Evolutionary conservation across 2,329 filamentous ascomycete species (phyloP), one percentile per base, ranked within the genome.

Genomic region (Colletotrichum sp.): DNA sequence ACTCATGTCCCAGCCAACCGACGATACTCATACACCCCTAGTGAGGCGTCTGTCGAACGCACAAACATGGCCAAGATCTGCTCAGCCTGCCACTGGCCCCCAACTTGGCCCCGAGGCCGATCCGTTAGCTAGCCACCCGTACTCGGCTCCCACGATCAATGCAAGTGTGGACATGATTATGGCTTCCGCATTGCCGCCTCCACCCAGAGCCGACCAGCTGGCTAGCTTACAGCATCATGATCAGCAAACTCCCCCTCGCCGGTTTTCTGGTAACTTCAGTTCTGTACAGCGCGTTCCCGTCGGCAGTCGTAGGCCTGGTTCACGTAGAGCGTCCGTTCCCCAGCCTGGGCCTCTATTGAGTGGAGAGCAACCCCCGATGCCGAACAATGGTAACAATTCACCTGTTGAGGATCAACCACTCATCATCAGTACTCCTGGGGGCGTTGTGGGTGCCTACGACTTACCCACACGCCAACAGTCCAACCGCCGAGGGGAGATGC

Each of bases 401-500:
- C 68, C 81, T 7, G 76, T 77, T 5, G 84, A 88, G 30, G 90
- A 91, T 48, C 87, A 88, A 69, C 90, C 91, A 6, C 84, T 92
- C 30, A 92, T 92, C 70, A 91, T 92, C 81, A 92, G 90, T 81
- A 92, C 91, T 5, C 90, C 90, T 2, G 87, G 83, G 12, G 91
- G 91, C 19, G 86, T 92, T 11, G 84, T 86, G 0, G 90, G 90
- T 4, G 89, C 87, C 2, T 90, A 87, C 77, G 90, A 92, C 72
- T 79, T 83, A 3, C 87, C 88, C 3, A 80, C 79, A 8, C 83
- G 83, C 13, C 82, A 80, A 34, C 80, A 80, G 22, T 82, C 83
- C n/a, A 79, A 80, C 16, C 81, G 80, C 15, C 81, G 81, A 22
- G 80, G 81, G 4, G 88, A 89, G 48, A 85, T 87, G 2, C 86